These are phyloP conservation scores for Parathielavia appendiculata DNA, from an alignment of 495 filamentous ascomycete genomes.

Conservation along the genomic window DNA sequence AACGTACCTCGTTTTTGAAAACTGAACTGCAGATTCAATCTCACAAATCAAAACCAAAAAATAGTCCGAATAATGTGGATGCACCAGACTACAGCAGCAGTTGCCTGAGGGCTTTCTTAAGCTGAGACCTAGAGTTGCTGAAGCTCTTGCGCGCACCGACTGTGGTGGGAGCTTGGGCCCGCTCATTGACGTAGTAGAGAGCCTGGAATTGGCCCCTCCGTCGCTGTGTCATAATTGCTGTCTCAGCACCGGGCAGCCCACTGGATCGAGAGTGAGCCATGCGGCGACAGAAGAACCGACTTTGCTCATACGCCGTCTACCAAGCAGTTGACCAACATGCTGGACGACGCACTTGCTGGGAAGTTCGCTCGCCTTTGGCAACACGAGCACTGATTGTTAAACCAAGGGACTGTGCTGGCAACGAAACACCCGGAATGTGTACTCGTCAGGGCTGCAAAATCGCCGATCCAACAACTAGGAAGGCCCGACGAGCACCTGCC, in stretches of 20 bases:
- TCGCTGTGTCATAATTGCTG: background rate
- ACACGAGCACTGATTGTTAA: too few species aligned
- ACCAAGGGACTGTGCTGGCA: too few species aligned
- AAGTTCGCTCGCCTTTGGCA: too few species aligned
- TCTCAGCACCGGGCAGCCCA: background rate
- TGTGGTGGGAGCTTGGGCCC: conserved; percentile 4
- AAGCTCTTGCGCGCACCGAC: background rate
- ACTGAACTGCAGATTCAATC: background rate
- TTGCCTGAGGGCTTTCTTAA: background rate
- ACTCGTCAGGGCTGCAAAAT: too few species aligned
- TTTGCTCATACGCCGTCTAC: too few species aligned
- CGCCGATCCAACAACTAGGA: too few species aligned
- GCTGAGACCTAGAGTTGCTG: background rate
- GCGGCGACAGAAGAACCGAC: background rate
- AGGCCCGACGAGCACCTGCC: too few species aligned
- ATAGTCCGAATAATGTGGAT: background rate
- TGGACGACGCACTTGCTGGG: too few species aligned
- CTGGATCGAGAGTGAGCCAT: background rate
- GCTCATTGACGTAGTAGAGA: conserved; percentile 11
- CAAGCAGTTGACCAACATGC: too few species aligned
- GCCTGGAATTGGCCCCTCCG: background rate
- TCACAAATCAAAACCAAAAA: background rate
- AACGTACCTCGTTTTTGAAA: background rate
- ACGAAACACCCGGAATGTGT: too few species aligned
- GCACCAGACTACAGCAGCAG: background rate